Base-by-base conservation (phyloP, 306 rosid species). In the Casuarina glauca region DNA sequence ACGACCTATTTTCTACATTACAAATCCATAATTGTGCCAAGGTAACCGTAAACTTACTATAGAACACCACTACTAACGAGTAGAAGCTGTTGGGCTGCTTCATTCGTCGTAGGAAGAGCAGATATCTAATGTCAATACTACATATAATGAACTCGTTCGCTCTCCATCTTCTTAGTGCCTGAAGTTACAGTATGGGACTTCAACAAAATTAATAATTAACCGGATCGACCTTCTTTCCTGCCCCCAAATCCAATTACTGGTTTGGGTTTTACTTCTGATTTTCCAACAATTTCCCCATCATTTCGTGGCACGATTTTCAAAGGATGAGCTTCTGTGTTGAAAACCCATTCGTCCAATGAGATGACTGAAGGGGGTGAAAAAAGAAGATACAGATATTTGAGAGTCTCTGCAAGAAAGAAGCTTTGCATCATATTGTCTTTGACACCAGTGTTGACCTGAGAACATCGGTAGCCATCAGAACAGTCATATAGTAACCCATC, bases 381-480 rank as follows among this genome's bases (percentile, higher is more conserved):
- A n/a, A 96, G 97, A 80, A 96, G 98, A 81, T 91, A 96, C 20
- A 96, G 86, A 84, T 96, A 96, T 73, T 96, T 96, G 72, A 96
- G 91, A 6, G 99, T 93, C 94, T 96, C 99, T 0, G 99, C 97
- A 1, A 96, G 98, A 85, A 96, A 96, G 85, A 96, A 96, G 83
- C 92, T 96, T 78, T 96, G 99, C 99, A 96, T 93, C 98, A 78
- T 93, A 69, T 96, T 86, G 91, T 96, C 99, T 61, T 96, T 96
- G 53, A 85, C 91, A n/a, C 99, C 99, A 35, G 84, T 72, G 76
- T 93, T 91, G 61, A 93, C 99, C 99, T 96, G 92, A 84, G 55
- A 80, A 83, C 66, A 71, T 70, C 35, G 26, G 54, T 36, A 74
- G 51, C 72, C 74, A 19, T 26, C 36, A 63, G 49, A 70, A 70